A percentile compares a stretch with the other conserved stretches of the same genome.
phyloP scores from a whole-genome alignment of 768 basidiomycete genomes.

The Thelephora ganbajun region DNA sequence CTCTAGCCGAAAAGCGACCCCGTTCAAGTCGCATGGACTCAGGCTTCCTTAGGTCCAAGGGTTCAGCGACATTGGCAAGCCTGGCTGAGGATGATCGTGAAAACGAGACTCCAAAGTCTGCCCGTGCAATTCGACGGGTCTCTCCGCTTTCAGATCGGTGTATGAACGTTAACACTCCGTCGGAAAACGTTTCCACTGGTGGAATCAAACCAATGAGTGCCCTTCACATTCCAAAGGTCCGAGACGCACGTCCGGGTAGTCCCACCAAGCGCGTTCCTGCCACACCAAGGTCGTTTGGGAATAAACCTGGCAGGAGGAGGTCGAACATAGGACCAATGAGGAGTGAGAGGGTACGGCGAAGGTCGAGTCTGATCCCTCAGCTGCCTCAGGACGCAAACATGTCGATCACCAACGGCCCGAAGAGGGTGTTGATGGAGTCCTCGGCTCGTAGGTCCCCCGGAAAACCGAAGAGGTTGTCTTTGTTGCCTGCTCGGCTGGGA shows the following conservation, averaged over 20 bases:
- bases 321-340: conserved; percentile 71
- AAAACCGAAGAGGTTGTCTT: conserved; percentile 40
- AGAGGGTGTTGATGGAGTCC: conserved; percentile 26
- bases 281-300: conserved; percentile 24
- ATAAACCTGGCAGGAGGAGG: conserved; percentile 36
- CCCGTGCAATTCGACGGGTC: conserved; percentile 12
- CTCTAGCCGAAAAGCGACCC: conserved; percentile 26
- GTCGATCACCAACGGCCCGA: conserved; percentile 15
- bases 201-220: conserved; percentile 11
- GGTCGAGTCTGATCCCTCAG: conserved; percentile 75
- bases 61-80: conserved; percentile 37
- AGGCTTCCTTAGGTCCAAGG: conserved; percentile 44
- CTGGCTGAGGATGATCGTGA: conserved; percentile 65
- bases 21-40: conserved; percentile 59
- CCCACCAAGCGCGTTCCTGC: conserved; percentile 38
- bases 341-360: conserved; percentile 54
- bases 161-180: conserved; percentile 34
- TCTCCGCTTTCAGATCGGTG: conserved; percentile 52
- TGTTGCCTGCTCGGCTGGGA: conserved; percentile 24
- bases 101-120: conserved; percentile 11
- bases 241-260: conserved; percentile 22
- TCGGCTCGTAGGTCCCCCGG: conserved; percentile 32
- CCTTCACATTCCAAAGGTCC: conserved; percentile 21
- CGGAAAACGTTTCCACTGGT: conserved; percentile 15
- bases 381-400: conserved; percentile 24